phyloP scores from a whole-genome alignment of 2,329 filamentous ascomycete species.

The Capronia americana region DNA sequence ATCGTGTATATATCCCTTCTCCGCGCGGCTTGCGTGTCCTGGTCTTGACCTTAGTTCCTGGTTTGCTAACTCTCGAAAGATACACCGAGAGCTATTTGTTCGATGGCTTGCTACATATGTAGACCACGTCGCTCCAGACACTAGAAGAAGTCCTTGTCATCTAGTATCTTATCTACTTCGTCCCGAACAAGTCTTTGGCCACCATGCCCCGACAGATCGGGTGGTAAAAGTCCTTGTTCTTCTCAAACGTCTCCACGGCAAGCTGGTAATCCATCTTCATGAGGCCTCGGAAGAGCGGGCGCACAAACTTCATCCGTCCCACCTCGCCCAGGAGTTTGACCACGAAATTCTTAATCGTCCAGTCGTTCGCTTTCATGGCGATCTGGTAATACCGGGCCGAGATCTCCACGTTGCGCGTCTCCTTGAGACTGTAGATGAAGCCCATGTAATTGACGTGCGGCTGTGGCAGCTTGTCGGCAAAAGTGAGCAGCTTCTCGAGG shows the following conservation, averaged over 20 bases:
- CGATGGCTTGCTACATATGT: not conserved
- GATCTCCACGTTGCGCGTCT: constrained; percentile 86
- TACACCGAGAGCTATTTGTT: no score
- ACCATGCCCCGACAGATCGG: constrained; percentile 88
- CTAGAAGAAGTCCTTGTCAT: not conserved
- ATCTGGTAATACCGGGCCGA: constrained; percentile 80
- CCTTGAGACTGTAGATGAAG: constrained; percentile 72
- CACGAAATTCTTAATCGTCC: constrained; percentile 71
- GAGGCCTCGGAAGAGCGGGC: constrained; percentile 76
- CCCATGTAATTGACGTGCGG: constrained; percentile 75
- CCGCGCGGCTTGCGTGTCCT: no score
- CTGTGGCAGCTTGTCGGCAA: constrained; percentile 67
- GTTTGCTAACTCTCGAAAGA: no score
- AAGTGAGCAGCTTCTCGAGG: constrained; percentile 77
- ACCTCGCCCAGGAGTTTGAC: constrained; percentile 79
- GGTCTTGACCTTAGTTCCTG: no score
- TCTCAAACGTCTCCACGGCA: constrained; percentile 82
- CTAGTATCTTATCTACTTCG: constrained; percentile 20
- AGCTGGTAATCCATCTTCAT: constrained; percentile 75
- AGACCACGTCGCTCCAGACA: not conserved
- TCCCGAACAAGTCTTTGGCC: constrained; percentile 76
- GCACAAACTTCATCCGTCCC: constrained; percentile 96
- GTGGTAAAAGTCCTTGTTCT: constrained; percentile 91
- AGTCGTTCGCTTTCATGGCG: constrained; percentile 75
- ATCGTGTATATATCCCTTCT: no score